Percentiles rank a stretch among this genome's conserved stretches.
Conservation (phyloP, 2,329 filamentous ascomycete genomes). For the Epichloe bromicola region DNA sequence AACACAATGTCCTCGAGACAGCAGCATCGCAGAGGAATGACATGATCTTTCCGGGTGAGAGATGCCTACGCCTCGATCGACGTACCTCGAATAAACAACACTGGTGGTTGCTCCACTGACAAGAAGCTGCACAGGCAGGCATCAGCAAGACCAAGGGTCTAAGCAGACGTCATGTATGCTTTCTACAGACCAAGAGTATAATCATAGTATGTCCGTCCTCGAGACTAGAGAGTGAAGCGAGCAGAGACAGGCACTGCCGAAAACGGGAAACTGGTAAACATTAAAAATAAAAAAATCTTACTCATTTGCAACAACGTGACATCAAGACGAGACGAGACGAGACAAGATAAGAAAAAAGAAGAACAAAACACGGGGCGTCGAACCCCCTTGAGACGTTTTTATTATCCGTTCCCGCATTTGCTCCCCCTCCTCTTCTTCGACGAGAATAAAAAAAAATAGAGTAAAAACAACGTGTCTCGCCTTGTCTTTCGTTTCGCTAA, state of each 20-base stretch:
- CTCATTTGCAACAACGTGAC: not conserved
- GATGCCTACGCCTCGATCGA: too few species aligned
- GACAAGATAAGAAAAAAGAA: not conserved
- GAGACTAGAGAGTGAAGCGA: too few species aligned
- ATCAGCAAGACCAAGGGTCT: too few species aligned
- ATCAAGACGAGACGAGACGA: not conserved
- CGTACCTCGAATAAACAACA: too few species aligned
- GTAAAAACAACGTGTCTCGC: conserved; percentile 1
- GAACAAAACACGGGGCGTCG: not conserved
- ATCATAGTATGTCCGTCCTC: too few species aligned
- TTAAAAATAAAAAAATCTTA: not conserved
- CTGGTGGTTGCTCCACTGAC: too few species aligned
- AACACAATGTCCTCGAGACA: too few species aligned
- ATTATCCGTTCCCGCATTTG: not conserved
- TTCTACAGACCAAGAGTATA: too few species aligned
- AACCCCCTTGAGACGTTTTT: not conserved
- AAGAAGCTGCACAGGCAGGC: too few species aligned
- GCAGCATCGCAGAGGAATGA: too few species aligned
- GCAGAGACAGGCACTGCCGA: not conserved
- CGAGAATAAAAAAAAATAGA: not conserved
- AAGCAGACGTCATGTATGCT: too few species aligned
- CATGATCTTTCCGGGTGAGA: too few species aligned
- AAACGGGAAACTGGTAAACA: not conserved
- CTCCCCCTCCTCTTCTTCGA: not conserved
- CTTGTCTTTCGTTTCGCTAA: not conserved